Conservation (phyloP, 805 yeast species). For the Saccharomyces jurei region DNA sequence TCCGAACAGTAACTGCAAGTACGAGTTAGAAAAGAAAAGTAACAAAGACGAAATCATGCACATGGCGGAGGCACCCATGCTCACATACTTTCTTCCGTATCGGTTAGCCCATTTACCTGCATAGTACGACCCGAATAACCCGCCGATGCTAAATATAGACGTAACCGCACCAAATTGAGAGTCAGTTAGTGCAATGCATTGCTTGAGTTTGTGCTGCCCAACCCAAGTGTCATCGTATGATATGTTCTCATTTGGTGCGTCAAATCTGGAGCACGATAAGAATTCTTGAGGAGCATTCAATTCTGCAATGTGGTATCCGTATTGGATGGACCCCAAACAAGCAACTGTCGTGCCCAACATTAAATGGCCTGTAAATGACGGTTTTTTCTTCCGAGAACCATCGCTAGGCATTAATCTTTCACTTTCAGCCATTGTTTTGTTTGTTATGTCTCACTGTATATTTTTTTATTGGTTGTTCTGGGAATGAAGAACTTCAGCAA, state of each 20-base stretch:
- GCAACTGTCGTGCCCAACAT: constrained; percentile 45
- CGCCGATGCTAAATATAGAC: constrained; percentile 77
- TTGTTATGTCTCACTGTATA: not conserved
- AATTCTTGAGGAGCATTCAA: constrained; percentile 80
- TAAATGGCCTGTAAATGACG: constrained; percentile 23
- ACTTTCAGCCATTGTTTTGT: constrained; percentile 1
- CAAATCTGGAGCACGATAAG: constrained; percentile 45
- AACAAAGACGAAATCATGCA: constrained; percentile 35
- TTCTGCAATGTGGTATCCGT: constrained; percentile 93
- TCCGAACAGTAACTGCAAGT: constrained; percentile 46
- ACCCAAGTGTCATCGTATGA: constrained; percentile 19
- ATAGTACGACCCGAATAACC: constrained; percentile 62
- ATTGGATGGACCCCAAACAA: constrained; percentile 76
- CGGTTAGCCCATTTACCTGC: constrained; percentile 58
- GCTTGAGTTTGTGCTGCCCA: constrained; percentile 29
- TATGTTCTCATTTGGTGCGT: constrained; percentile 14
- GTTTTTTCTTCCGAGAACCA: not conserved
- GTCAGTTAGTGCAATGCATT: constrained; percentile 52
- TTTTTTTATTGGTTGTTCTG: not conserved
- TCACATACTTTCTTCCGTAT: constrained; percentile 54
- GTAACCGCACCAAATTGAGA: constrained; percentile 65
- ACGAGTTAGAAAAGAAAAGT: constrained; percentile 43
- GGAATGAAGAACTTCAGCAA: not conserved
- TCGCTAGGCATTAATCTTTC: constrained; percentile 1
- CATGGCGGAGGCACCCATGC: constrained; percentile 38